Percentiles rank a stretch among this genome's conserved stretches.
Evolutionary conservation across 2,329 filamentous ascomycete genomes (phyloP).

Genomic region (Phaeosphaeria sp.): DNA sequence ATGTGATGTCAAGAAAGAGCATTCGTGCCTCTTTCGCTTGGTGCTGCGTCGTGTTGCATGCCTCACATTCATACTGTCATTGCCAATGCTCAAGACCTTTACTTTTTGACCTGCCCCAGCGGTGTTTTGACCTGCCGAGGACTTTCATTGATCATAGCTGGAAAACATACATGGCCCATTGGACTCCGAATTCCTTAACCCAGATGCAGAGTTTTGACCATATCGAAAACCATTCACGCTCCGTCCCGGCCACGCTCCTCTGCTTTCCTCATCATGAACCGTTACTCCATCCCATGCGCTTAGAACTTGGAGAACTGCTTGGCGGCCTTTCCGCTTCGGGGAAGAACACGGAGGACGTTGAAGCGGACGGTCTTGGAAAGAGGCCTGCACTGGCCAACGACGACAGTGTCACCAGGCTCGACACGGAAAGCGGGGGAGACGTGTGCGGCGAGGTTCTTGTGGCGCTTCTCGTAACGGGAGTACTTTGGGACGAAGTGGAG

Average conservation of each 20-base stretch:
- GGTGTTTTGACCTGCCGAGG: slow-evolving; percentile 45
- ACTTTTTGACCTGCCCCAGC: slow-evolving; percentile 48
- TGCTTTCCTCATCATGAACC: slow-evolving; percentile 35
- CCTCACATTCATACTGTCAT: slow-evolving; percentile 9
- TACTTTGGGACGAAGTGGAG: slow-evolving; percentile 99
- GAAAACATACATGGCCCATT: slow-evolving; percentile 50
- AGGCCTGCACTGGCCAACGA: slow-evolving; percentile 98
- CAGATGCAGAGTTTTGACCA: slow-evolving; percentile 48
- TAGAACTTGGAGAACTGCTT: slow-evolving; percentile 99
- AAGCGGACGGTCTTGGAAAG: slow-evolving; percentile 99
- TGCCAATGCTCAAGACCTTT: slow-evolving; percentile 12
- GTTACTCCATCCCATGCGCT: slow-evolving; percentile 47
- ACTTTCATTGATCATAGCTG: slow-evolving; percentile 51
- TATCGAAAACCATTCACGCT: slow-evolving; percentile 43
- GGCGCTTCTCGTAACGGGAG: slow-evolving; percentile 99
- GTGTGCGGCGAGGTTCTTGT: slow-evolving; percentile 99
- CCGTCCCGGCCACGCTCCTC: slow-evolving; percentile 31
- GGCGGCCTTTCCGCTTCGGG: slow-evolving; percentile 94
- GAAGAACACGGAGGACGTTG: slow-evolving; percentile 99
- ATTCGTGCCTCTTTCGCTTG: not conserved
- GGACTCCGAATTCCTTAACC: slow-evolving; percentile 50
- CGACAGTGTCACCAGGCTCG: slow-evolving; percentile 98
- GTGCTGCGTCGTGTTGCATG: not conserved
- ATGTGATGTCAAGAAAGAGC: not conserved
- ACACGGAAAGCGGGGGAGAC: slow-evolving; percentile 99